These are phyloP conservation scores for Trichoderma sp. DNA, from an alignment of 2,329 filamentous ascomycete species.

Conservation along the genomic window DNA sequence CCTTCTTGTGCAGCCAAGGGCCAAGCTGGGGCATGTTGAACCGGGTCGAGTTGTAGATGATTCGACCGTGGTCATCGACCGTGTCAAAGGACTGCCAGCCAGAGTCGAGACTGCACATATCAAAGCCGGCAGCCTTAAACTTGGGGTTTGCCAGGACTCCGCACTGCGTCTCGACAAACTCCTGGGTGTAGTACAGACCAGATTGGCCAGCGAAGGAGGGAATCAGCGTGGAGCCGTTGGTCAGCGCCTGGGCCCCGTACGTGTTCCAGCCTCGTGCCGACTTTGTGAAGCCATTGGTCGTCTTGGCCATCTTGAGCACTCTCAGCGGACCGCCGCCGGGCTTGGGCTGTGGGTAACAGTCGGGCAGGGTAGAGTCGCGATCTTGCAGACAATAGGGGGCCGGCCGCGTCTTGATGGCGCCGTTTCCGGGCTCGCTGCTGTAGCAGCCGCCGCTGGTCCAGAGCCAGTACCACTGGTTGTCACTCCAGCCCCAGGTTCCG, in stretches of 20 bases:
- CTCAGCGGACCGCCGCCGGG: not conserved
- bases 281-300: conserved; percentile 7
- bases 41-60: conserved; percentile 26
- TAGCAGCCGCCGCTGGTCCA: conserved; percentile 10
- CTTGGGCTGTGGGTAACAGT: conserved; percentile 16
- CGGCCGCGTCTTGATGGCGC: conserved; percentile 15
- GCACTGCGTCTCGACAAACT: conserved; percentile 27
- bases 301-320: conserved; percentile 13
- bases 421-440: not conserved
- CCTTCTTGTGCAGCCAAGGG: conserved; percentile 24
- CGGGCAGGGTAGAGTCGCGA: conserved; percentile 5
- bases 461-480: conserved; percentile 24
- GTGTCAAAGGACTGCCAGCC: conserved; percentile 35
- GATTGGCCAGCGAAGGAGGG: conserved; percentile 26
- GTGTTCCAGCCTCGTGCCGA: conserved; percentile 25
- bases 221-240: conserved; percentile 12
- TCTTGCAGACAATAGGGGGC: conserved; percentile 22
- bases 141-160: conserved; percentile 17
- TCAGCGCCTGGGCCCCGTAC: conserved; percentile 17
- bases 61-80: conserved; percentile 24
- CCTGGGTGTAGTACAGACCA: conserved; percentile 20
- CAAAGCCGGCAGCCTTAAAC: conserved; percentile 25
- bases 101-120: conserved; percentile 32
- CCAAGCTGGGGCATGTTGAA: conserved; percentile 28
- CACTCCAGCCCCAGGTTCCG: conserved; percentile 15